A percentile compares a stretch with the other conserved stretches of the same genome.
These are phyloP conservation scores for Clavispora fructus DNA, from an alignment of 805 yeast genomes.

Conservation along the genomic window DNA sequence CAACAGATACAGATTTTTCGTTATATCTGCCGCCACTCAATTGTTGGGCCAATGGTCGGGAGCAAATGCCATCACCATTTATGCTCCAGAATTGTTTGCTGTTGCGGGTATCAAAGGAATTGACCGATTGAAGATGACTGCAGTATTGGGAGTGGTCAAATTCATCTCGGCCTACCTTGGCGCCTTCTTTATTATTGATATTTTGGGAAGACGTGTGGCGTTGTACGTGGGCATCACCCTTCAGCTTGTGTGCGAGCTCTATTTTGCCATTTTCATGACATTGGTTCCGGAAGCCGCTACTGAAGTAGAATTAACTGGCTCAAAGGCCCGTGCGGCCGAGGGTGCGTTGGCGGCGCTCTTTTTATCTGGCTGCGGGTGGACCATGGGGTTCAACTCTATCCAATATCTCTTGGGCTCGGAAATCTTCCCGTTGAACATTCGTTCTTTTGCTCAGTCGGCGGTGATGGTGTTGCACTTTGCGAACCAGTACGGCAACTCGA, in stretches of 20 bases:
- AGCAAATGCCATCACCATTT: conserved; percentile 51
- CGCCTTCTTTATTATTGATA: conserved; percentile 52
- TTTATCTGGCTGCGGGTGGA: conserved; percentile 53
- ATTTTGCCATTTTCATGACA: conserved; percentile 42
- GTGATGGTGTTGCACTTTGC: conserved; percentile 54
- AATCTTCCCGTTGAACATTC: conserved; percentile 46
- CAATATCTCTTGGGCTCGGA: conserved; percentile 54
- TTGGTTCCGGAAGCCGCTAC: conserved; percentile 41
- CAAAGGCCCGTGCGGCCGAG: conserved; percentile 34
- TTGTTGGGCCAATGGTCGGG: conserved; percentile 57
- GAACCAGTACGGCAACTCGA: conserved; percentile 53
- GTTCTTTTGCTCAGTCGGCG: conserved; percentile 45
- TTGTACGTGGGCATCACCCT: conserved; percentile 44
- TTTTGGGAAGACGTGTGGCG: conserved; percentile 47
- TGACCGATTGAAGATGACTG: conserved; percentile 42
- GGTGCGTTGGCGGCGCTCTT: conserved; percentile 49
- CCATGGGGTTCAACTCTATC: conserved; percentile 52
- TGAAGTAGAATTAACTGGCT: conserved; percentile 21
- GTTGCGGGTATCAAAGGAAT: conserved; percentile 43
- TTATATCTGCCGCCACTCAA: conserved; percentile 39
- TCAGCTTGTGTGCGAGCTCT: conserved; percentile 40
- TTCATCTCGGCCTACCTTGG: conserved; percentile 42
- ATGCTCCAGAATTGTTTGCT: conserved; percentile 48
- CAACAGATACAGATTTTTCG: conserved; percentile 41
- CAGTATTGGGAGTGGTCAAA: conserved; percentile 51